Base-by-base conservation (phyloP, 345 rosid genomes). In the Lepidium didymum region DNA sequence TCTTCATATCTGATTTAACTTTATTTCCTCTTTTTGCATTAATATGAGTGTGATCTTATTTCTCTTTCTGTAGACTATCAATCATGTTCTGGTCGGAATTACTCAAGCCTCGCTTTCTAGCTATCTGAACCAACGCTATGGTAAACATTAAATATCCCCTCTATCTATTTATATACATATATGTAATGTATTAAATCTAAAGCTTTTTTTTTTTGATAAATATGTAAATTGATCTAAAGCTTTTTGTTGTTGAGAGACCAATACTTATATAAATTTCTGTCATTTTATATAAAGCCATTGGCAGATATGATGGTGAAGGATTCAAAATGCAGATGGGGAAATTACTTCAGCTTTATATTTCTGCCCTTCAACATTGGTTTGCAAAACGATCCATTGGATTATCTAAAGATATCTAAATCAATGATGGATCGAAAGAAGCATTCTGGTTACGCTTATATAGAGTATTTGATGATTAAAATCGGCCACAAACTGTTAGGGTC, bases 41-140 rank as follows among this genome's bases (percentile, higher is more conserved):
- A n/a, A n/a, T n/a, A n/a, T n/a, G n/a, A n/a, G n/a, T n/a, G n/a
- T n/a, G n/a, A n/a, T n/a, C n/a, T n/a, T n/a, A n/a, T n/a, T n/a
- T n/a, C n/a, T n/a, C n/a, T n/a, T n/a, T n/a, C n/a, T n/a, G 0
- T 59, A 88, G 95, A 86, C 95, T 10, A 43, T 86, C 69, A 86
- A 84, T 14, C 90, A 88, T 65, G 87, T 88, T 31, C 33, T 84
- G 7, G 21, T 84, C 15, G 96, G 90, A 47, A 56, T 81, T 29
- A 81, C 85, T 36, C 83, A 84, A 61, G 88, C 85, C 29, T 84
- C 79, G 23, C 77, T 88, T 53, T 84, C 88, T 10, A 75, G 61
- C 31, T 86, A 83, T 64, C 56, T 86, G 23, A 65, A 75, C 43
- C 21, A 15, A 60, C 37, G 1, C 15, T 29, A 60, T 43, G 50